Evolutionary conservation across 1,284 basidiomycete genomes (phyloP), one percentile per base, ranked within the genome.

Genomic region (Gymnopus androsaceus): DNA sequence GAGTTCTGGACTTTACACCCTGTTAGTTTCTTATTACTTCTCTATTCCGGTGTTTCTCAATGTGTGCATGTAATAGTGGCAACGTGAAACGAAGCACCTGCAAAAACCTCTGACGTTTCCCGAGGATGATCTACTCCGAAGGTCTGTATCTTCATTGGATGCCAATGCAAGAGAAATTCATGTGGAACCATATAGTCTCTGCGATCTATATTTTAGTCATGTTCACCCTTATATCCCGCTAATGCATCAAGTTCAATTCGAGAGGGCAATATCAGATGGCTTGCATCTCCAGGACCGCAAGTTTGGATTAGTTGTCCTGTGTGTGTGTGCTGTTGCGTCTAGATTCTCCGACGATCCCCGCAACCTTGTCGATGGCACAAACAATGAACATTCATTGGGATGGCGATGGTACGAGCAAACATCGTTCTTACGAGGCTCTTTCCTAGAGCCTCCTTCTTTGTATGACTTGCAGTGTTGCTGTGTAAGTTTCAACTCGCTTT

Each of bases 111-210:
- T 67, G 55, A 59, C 60, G 19, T 72, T 71, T 54, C 72, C 72
- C 2, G 66, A 69, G 4, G 51, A 61, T n/a, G 76, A 78, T 44
- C 69, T 83, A 7, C 69, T 74, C 4, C 59, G 64, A 2, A 50
- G 58, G 1, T 72, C 84, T 21, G 71, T 83, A 58, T 75, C 78
- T 33, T 66, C n/a, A n/a, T n/a, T n/a, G n/a, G n/a, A n/a, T n/a
- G n/a, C n/a, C n/a, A n/a, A n/a, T n/a, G n/a, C n/a, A n/a, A n/a
- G n/a, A n/a, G n/a, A n/a, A n/a, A n/a, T n/a, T n/a, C n/a, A n/a
- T n/a, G n/a, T n/a, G n/a, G n/a, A n/a, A n/a, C n/a, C 55, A 55
- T 2, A 75, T 92, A 31, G 73, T 90, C 60, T 75, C 78, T 34
- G 66, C n/a, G n/a, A n/a, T n/a, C n/a, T 74, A 9, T 83, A 77